Base-by-base conservation (phyloP, 2,329 filamentous ascomycete species). In the Escovopsis sp. region DNA sequence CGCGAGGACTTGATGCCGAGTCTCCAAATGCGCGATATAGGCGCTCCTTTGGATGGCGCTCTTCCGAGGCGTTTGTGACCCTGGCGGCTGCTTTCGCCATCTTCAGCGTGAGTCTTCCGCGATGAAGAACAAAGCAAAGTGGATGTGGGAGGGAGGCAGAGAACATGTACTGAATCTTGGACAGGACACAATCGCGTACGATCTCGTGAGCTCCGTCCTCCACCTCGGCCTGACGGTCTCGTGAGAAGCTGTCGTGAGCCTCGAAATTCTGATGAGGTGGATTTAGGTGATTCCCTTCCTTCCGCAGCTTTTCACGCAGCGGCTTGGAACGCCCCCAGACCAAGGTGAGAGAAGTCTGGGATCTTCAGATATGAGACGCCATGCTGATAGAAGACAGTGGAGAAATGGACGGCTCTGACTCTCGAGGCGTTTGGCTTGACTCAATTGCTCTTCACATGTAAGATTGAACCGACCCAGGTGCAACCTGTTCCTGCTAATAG, bases 381-480 rank as follows among this genome's bases (percentile, higher is more conserved):
- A 38, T 5, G 5, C 20, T 13, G 20, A n/a, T 27, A 5, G n/a
- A 20, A 8, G 9, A 35, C 11, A 44, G 43, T 44, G 6, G 43
- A 41, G 20, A 36, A 33, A 25, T 44, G 43, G 43, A 39, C 43
- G 11, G 39, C 36, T 3, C 37, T 44, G 15, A 41, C 43, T 12
- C 43, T 44, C 33, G 43, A 44, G 35, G 32, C 43, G 7, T 44
- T 44, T 15, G 43, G 43, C 8, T 35, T 44, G 39, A 39, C 39
- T n/a, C 34, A 35, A 33, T 35, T 44, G 20, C 39, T 44, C 15
- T 41, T 41, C 16, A 44, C 43, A 15, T 41, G 40, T 27, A 38
- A 35, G 4, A 14, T 8, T 20, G 2, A 6, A 14, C 20, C 37
- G 24, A 35, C 39, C 41, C n/a, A 10, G 13, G 9, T 1, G 15